phyloP scores from a whole-genome alignment of 106 monocot genomes.

The Platanthera guangdongensis region DNA sequence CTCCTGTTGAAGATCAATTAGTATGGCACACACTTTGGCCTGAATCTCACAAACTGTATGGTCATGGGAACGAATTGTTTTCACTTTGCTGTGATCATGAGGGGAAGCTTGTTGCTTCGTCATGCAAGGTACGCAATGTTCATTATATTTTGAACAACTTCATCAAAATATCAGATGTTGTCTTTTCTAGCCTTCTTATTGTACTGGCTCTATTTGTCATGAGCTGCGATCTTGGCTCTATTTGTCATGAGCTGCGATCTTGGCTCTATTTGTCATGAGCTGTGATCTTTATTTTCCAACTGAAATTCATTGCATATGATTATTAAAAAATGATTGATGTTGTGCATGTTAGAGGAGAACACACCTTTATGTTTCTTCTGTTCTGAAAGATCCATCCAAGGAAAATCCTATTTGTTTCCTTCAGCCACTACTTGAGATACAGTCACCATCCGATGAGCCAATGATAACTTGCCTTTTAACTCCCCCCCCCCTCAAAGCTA shows the following conservation, averaged over 20 bases:
- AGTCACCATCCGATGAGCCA: too few species aligned
- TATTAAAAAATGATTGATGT: neutral
- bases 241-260: neutral
- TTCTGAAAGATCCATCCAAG: too few species aligned
- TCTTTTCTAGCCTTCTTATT: neutral
- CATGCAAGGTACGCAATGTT: conserved; percentile 66
- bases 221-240: neutral
- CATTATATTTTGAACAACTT: neutral
- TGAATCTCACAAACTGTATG: conserved; percentile 98
- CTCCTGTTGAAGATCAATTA: conserved; percentile 90
- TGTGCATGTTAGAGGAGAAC: neutral
- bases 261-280: neutral
- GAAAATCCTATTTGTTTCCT: too few species aligned
- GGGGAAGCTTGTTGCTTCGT: conserved; percentile 81
- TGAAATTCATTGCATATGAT: neutral
- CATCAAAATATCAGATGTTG: neutral
- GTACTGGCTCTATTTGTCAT: neutral
- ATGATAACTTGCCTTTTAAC: too few species aligned
- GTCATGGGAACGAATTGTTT: conserved; percentile 96
- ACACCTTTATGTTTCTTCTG: too few species aligned
- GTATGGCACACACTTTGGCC: conserved; percentile 96
- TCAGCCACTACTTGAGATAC: too few species aligned
- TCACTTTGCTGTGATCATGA: conserved; percentile 75
- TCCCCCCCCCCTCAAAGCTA: too few species aligned
- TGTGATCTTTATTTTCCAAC: neutral